Conservation (phyloP, 352 stramenopile genomes). For the Pythium vanterpoolii region DNA sequence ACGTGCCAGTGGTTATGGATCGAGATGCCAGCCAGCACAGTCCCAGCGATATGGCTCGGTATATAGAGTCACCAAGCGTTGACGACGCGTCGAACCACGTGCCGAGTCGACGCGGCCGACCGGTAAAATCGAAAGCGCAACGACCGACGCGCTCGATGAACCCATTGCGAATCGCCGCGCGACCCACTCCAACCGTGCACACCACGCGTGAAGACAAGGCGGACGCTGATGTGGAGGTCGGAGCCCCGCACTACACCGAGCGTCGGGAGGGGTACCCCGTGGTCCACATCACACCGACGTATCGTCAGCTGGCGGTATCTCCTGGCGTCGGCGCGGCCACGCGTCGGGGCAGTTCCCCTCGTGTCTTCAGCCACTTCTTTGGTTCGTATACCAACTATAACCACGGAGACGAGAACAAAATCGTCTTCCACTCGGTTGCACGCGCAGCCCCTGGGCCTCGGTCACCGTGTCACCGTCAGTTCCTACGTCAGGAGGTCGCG, state of each 20-base stretch:
- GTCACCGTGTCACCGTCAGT: background rate
- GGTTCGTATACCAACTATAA: background rate
- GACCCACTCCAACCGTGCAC: background rate
- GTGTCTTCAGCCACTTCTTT: background rate
- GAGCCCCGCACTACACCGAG: background rate
- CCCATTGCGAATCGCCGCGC: background rate
- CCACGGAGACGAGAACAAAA: background rate
- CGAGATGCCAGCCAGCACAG: background rate
- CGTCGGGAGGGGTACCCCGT: constrained; percentile 5
- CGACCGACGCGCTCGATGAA: background rate
- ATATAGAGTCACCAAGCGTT: background rate
- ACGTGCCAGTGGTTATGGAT: background rate
- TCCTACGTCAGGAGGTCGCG: background rate
- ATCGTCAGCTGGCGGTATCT: background rate
- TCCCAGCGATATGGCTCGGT: background rate
- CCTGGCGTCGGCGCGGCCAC: background rate
- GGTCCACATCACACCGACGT: background rate
- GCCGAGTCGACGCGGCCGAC: too few relatives aligned
- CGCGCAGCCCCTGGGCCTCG: background rate
- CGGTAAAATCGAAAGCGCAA: background rate
- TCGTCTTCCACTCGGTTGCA: constrained; percentile 1
- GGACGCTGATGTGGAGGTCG: background rate
- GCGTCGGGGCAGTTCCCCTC: background rate
- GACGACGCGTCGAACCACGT: background rate
- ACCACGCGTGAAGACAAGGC: background rate